Evolutionary conservation across 2,329 filamentous ascomycete species (phyloP), one percentile per base, ranked within the genome.

Genomic region (Cyphellophora attinorum): DNA sequence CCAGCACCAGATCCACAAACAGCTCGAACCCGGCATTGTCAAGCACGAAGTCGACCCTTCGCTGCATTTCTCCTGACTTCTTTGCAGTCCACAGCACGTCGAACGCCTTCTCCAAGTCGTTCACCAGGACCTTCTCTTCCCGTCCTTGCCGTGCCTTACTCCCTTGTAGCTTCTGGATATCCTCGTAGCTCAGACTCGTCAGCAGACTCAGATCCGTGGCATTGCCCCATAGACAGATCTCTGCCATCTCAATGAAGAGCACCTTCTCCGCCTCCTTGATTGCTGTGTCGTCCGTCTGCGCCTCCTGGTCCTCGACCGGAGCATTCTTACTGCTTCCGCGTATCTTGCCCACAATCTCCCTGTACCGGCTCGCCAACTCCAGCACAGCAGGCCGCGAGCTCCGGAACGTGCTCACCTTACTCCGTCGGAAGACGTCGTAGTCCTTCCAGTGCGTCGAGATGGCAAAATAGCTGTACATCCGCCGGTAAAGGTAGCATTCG

Each of bases 21-120:
- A 98, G 73, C 66, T 98, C 91, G 54, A 98, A 98, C 5, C 91
- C 91, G 13, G 91, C 85, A 50, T 98, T 98, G 58, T 98, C 91
- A 4, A 98, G 79, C 2, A 98, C 82, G 45, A 98, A 89, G 51
- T 98, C 91, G 2, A 98, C 81, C 11, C 85, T 72, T 23, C 86
- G 74, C 46, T 86, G 79, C 41, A 69, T 65, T 52, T 76, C 75
- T 17, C 72, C 72, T 19, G 72, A 67, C 14, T 68, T 68, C 46
- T 81, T 74, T 0, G 80, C 81, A 41, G 72, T 67, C 36, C 71
- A 74, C 14, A 93, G 68, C 0, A 74, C 60, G 5, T 74, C 64
- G 56, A 91, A 94, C 0, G 84, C 82, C 6, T 68, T 62, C 8
- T 70, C 70, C 5, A 95, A 70, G 55, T 98, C 82, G 56, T 96